Conservation (phyloP, 345 rosid genomes). For the Eucalyptus tenuipes region DNA sequence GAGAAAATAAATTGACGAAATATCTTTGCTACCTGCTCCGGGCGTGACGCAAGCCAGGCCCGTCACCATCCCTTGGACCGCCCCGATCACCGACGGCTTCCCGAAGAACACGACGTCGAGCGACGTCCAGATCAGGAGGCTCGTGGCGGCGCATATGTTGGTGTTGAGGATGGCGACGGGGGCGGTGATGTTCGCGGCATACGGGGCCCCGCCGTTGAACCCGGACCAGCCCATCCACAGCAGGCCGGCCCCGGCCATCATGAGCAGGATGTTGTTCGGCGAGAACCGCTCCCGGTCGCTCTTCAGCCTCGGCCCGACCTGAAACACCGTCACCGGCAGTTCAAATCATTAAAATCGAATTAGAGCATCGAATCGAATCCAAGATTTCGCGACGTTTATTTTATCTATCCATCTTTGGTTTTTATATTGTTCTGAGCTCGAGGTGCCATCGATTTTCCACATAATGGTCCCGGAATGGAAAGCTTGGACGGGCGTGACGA, state of each 20-base stretch:
- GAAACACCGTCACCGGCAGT: background rate
- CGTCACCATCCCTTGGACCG: constrained; percentile 92
- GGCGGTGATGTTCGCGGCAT: constrained; percentile 65
- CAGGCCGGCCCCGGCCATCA: constrained; percentile 93
- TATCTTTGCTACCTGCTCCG: constrained; percentile 51
- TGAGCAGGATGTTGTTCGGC: constrained; percentile 79
- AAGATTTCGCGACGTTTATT: background rate
- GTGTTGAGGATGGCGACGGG: constrained; percentile 76
- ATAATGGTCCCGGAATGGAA: background rate
- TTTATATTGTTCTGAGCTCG: background rate
- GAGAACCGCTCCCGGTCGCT: constrained; percentile 87
- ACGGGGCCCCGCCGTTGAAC: constrained; percentile 92
- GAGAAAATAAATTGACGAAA: background rate
- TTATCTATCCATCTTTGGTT: background rate
- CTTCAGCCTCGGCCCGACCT: constrained; percentile 85
- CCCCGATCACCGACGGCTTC: constrained; percentile 89
- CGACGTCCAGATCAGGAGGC: constrained; percentile 83
- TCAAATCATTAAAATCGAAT: background rate
- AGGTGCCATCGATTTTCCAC: background rate
- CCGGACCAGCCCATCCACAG: constrained; percentile 99
- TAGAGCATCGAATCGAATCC: background rate
- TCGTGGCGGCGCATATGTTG: constrained; percentile 76
- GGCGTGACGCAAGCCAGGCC: constrained; percentile 88
- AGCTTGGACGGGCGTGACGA: background rate
- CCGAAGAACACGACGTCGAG: constrained; percentile 82